Evolutionary conservation across 1,284 basidiomycete species (phyloP).

Genomic region (Phellopilus nigrolimitatus): DNA sequence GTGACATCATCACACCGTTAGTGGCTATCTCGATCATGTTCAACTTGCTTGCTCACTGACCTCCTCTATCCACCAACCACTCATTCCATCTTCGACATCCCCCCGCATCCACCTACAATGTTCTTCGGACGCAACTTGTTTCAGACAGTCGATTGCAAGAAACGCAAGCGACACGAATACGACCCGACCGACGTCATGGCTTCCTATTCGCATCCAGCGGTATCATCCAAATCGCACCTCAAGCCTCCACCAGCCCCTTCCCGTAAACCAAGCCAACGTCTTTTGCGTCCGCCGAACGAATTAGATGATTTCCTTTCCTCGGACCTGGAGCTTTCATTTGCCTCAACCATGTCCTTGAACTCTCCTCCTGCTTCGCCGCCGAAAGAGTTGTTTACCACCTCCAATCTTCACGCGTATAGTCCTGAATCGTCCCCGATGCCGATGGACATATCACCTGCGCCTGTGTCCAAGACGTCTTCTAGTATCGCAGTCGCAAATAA

Average conservation of each 20-base stretch:
- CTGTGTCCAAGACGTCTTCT: constrained; percentile 25
- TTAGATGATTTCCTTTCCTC: constrained; percentile 63
- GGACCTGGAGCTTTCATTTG: constrained; percentile 74
- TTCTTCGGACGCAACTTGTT: constrained; percentile 18
- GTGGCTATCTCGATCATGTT: constrained; percentile 14
- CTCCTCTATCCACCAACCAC: neutral
- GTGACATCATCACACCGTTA: constrained; percentile 15
- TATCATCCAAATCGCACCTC: constrained; percentile 42
- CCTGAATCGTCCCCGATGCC: constrained; percentile 30
- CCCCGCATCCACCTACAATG: constrained; percentile 2
- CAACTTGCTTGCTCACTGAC: constrained; percentile 3
- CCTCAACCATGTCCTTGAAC: constrained; percentile 71
- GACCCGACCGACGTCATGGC: constrained; percentile 40
- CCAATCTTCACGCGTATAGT: constrained; percentile 1
- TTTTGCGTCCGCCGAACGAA: constrained; percentile 41
- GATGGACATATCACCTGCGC: constrained; percentile 78
- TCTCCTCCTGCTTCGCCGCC: constrained; percentile 52
- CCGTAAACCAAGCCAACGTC: constrained; percentile 42
- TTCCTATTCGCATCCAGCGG: constrained; percentile 40
- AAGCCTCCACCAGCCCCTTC: constrained; percentile 45
- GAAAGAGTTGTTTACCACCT: constrained; percentile 23
- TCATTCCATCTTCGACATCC: neutral
- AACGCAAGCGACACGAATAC: constrained; percentile 24
- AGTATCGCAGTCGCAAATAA: constrained; percentile 4
- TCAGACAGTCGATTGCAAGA: constrained; percentile 22